Evolutionary conservation across 2,329 filamentous ascomycete species (phyloP), one percentile per base, ranked within the genome.

Genomic region (Dactylellina parvicollis): DNA sequence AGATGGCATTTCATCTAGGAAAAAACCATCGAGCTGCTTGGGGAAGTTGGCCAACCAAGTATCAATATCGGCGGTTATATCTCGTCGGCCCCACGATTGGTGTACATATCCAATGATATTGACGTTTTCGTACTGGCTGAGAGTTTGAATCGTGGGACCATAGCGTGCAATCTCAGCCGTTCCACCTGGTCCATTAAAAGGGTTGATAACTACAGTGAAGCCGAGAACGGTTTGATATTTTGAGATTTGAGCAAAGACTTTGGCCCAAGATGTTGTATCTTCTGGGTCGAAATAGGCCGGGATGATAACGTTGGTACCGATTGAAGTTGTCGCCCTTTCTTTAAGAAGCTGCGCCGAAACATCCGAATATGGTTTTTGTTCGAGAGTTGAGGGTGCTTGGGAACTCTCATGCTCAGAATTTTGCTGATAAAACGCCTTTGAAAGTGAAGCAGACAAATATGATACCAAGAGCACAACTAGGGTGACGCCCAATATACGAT

Each of bases 1-100:
- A 2, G 66, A 64, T 0, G 66, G 66, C 66, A 71, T 71, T 34
- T 71, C 66, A 16, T 71, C 66, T 2, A 71, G 55, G 24, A 71
- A 71, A 38, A 71, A 71, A 1, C 66, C 66, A 24, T 71, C 66
- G 3, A 71, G 28, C 26, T 71, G 44, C 2, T 61, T 38, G 2
- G 66, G 66, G 26, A 71, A 71, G 12, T 71, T 50, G 14, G 28
- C 56, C 2, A 71, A 14, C 66, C 66, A 71, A 1, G 57, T 71
- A 38, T 71, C 20, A 10, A 64, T 36, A 16, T 71, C 66, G 10
- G n/a, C 14, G 2, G 40, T 49, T 14, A 71, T 71, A 52, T 57
- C 50, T 24, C 66, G 47, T n/a, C 10, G 18, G 9, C 66, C 66
- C 66, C 66, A 71, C n/a, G 66, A 57, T 24, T 71, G 66, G 18